Conservation (phyloP, 1,284 basidiomycete species). For the Puccinia triticina region DNA sequence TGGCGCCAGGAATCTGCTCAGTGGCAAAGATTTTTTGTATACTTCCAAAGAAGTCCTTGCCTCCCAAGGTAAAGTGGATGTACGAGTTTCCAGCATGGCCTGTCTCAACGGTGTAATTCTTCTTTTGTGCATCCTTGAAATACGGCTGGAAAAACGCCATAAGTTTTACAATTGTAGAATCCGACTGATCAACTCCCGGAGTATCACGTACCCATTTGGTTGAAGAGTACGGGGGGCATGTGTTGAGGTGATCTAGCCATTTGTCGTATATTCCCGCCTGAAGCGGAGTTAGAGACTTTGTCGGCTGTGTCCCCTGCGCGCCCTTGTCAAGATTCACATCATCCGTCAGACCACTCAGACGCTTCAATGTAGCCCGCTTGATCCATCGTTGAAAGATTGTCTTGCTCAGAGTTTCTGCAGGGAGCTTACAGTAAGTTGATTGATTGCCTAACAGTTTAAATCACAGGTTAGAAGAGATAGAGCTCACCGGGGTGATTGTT, state of each 20-base stretch:
- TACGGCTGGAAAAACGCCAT: neutral
- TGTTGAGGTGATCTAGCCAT: neutral
- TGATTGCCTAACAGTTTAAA: too few relatives aligned
- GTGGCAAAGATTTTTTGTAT: neutral
- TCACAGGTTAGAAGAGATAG: neutral
- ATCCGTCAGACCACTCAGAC: neutral
- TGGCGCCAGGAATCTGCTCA: neutral
- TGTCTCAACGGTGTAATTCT: neutral
- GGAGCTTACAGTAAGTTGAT: neutral
- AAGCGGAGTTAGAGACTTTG: neutral
- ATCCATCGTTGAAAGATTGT: constrained; percentile 12
- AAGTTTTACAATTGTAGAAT: neutral
- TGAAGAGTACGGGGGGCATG: neutral
- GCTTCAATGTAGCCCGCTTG: neutral
- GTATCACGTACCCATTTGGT: neutral
- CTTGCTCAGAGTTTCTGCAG: neutral
- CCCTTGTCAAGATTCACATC: neutral
- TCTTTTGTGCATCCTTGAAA: constrained; percentile 1
- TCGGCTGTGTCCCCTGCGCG: neutral
- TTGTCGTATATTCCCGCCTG: neutral
- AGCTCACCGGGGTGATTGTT: constrained; percentile 13
- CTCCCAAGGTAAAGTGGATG: neutral
- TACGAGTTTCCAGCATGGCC: constrained; percentile 13
- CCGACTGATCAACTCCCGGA: neutral
- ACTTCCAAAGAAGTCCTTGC: constrained; percentile 9